Evolutionary conservation across 768 basidiomycete species (phyloP), one percentile per base, ranked within the genome.

Genomic region (Podaxis sp.): DNA sequence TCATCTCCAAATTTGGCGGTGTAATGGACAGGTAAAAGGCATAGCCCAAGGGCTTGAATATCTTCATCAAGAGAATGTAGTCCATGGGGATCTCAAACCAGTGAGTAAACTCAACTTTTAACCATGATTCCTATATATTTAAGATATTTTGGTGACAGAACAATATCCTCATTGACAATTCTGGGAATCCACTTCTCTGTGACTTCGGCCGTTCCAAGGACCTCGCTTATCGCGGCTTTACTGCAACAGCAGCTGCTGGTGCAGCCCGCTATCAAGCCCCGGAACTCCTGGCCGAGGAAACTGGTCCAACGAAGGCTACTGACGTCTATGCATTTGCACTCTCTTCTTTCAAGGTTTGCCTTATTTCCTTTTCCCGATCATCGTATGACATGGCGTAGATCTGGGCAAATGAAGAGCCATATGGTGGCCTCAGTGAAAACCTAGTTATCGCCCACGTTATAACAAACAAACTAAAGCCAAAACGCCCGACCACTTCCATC

Each of bases 191-290:
- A 30, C 48, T 64, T 28, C n/a, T 55, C 1, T 55, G 54, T 22
- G 68, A 70, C 40, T 70, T 70, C 26, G 69, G 69, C 6, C 63
- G 66, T 7, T 70, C 68, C 4, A 66, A 58, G 48, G 19, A 67
- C 39, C 36, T 67, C 11, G 58, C 52, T 8, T 39, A 49, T 1
- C 9, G 59, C 17, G 69, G 69, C 4, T 46, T 46, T n/a, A 68
- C 61, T 40, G 67, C 68, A 8, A 70, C 68, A 13, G 11, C 15
- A 11, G 58, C 67, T 4, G 39, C 66, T 26, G 60, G 66, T 8
- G 49, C 61, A 12, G 28, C 13, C 17, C 58, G 65, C 12, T 70
- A 67, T 57, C 63, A 64, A 36, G 68, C 69, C 0, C 68, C 68
- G 1, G 69, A 70, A 46, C 64, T 70, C 4, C 15, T 66, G 0